Base-by-base conservation (phyloP, 306 rosid genomes). In the Gastrolobium bilobum region DNA sequence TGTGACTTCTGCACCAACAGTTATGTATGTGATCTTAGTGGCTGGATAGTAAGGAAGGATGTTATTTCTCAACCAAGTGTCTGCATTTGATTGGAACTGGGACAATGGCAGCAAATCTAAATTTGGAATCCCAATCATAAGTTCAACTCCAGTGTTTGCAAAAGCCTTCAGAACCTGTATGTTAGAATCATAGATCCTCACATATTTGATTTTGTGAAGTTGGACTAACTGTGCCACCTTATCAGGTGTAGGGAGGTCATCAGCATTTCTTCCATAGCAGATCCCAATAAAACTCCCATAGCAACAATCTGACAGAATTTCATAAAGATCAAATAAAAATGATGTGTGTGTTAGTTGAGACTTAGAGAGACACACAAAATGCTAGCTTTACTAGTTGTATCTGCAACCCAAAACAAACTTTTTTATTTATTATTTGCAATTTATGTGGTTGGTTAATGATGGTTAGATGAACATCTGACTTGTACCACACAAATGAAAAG, bases 251-350 rank as follows among this genome's bases (percentile, higher is more conserved):
- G 99, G 99, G 73, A 95, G 94, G 85, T 95, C 99, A 78, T 95
- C 99, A 1, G 98, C 99, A 63, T 83, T 93, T 88, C 99, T 84
- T 84, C 99, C 99, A 77, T 95, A 95, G 86, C 99, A 95, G 54
- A 95, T 86, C 77, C 99, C 99, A 42, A 95, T 66, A 38, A 76
- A 85, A 78, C 99, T 95, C 83, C 93, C 99, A 14, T 83, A 66
- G 86, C 98, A 93, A 43, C 80, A 69, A 84, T 86, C 97, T 95
- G 89, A 37, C 68, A 61, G 37, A 39, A 43, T 61, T 63, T 78
- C 57, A 82, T 26, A 11, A 40, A 76, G 20, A 65, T 47, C 52
- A 53, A 51, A 74, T 9, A 6, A 54, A 38, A 29, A 10, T 20
- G 2, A 31, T 34, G 30, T 11, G 57, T 2, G 7, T 54, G 44